phyloP scores from a whole-genome alignment of 1,284 basidiomycete species.

The Neonothopanus nambi region DNA sequence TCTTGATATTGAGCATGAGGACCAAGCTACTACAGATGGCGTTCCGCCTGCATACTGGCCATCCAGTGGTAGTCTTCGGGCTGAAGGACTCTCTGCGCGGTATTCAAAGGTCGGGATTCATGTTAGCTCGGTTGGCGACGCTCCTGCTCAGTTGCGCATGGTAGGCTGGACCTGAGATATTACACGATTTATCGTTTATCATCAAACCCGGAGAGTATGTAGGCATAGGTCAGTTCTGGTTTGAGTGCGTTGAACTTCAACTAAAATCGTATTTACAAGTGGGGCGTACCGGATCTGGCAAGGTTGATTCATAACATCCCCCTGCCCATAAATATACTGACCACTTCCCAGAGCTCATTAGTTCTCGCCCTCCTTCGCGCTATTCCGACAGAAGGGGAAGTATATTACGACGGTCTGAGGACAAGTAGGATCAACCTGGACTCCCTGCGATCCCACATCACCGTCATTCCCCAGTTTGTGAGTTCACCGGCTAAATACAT shows the following conservation, averaged over 20 bases:
- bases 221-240: conserved; percentile 36
- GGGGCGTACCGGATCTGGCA: conserved; percentile 13
- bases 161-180: conserved; percentile 36
- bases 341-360: conserved; percentile 42
- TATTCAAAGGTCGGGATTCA: conserved; percentile 31
- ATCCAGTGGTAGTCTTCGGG: conserved; percentile 50
- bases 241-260: neutral
- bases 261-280: neutral
- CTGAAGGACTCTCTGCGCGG: conserved; percentile 47
- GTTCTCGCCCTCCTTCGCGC: conserved; percentile 53
- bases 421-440: conserved; percentile 62
- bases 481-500: conserved; percentile 16
- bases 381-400: conserved; percentile 57
- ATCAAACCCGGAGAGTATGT: conserved; percentile 45
- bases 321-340: neutral
- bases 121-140: neutral
- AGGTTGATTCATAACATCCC: neutral
- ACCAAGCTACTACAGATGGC: conserved; percentile 34
- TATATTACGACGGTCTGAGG: conserved; percentile 51
- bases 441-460: conserved; percentile 58
- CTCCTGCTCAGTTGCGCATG: no score
- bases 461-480: conserved; percentile 60
- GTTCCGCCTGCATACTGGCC: conserved; percentile 67
- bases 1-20: conserved; percentile 58
- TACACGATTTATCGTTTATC: conserved; percentile 41